Base-by-base conservation (phyloP, 495 filamentous ascomycete genomes). In the Sordaria brevicollis region DNA sequence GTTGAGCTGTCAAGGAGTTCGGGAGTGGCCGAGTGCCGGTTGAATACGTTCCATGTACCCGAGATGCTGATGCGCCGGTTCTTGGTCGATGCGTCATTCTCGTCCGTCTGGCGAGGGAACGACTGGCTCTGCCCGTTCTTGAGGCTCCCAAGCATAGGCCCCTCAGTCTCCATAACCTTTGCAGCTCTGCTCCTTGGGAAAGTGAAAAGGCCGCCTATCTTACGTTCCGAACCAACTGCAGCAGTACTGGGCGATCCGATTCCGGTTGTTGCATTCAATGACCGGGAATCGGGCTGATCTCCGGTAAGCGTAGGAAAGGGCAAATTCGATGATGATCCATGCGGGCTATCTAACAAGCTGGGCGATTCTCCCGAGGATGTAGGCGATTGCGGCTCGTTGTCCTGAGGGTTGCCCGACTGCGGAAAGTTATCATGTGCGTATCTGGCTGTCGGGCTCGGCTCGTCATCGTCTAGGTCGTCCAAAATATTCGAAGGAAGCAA, bases 401-500 rank as follows among this genome's bases (percentile, higher is more conserved):
- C 80, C 9, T 80, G 83, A 69, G 83, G 80, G n/a, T 79, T 77
- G 57, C 81, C 77, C 43, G 76, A 70, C 29, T 83, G 69, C 73
- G 73, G 67, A 49, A 68, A 78, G 36, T 67, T 72, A 66, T 76
- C 74, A 74, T 79, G 75, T 68, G 78, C 71, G 71, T 81, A 74
- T 76, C 76, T 74, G 74, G 83, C 69, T 70, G 75, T 68, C 70
- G 87, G 80, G 80, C 85, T 83, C 78, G 84, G 80, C 19, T 88
- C 85, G 69, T 93, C 92, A 62, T 94, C 92, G 70, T 93, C 87
- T 3, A 90, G 80, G 65, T 83, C 81, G 36, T 81, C 81, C 72
- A 96, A 88, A 68, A 96, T 87, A 71, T 92, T 90, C 1, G 92
- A 93, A 29, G 93, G 93, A 31, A 96, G 81, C 33, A 95, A 82